These are phyloP conservation scores for Lachancea sp. DNA, from an alignment of 805 yeast genomes.

Conservation along the genomic window DNA sequence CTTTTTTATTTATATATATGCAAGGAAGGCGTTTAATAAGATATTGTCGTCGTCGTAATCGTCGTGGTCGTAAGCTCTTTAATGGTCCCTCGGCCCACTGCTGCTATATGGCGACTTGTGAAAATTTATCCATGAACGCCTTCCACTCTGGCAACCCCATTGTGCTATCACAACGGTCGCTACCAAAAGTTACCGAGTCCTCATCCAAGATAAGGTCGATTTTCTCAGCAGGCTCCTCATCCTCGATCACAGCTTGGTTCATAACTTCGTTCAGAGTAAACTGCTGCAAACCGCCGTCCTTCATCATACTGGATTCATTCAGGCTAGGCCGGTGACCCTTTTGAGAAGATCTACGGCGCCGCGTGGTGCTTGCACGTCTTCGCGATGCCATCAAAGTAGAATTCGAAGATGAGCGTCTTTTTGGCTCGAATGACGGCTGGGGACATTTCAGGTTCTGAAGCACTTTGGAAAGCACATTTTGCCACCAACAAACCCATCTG, in stretches of 20 bases:
- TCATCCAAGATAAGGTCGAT: conserved; percentile 24
- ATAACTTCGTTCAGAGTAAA: conserved; percentile 29
- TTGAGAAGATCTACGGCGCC: conserved; percentile 27
- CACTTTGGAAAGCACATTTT: conserved; percentile 4
- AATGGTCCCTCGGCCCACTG: too few relatives aligned
- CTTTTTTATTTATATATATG: neutral
- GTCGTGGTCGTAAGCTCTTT: too few relatives aligned
- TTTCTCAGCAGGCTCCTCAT: conserved; percentile 11
- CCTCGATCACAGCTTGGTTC: conserved; percentile 22
- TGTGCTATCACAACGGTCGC: conserved; percentile 22
- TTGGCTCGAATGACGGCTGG: neutral
- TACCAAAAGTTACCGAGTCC: conserved; percentile 22
- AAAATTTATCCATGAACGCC: conserved; percentile 2
- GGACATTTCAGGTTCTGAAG: conserved; percentile 3
- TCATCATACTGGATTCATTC: conserved; percentile 28
- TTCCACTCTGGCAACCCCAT: conserved; percentile 8
- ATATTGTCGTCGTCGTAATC: too few relatives aligned
- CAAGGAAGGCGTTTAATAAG: too few relatives aligned
- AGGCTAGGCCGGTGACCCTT: conserved; percentile 27
- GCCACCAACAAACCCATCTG: conserved; percentile 30
- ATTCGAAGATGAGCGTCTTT: conserved; percentile 4
- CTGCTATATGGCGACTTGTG: neutral
- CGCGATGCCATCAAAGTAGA: conserved; percentile 5
- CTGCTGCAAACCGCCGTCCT: conserved; percentile 32
- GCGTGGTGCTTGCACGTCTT: conserved; percentile 12